Percentiles rank a stretch among this genome's conserved stretches.
phyloP scores from a whole-genome alignment of 768 basidiomycete genomes.

The Kwoniella newhampshirensis region DNA sequence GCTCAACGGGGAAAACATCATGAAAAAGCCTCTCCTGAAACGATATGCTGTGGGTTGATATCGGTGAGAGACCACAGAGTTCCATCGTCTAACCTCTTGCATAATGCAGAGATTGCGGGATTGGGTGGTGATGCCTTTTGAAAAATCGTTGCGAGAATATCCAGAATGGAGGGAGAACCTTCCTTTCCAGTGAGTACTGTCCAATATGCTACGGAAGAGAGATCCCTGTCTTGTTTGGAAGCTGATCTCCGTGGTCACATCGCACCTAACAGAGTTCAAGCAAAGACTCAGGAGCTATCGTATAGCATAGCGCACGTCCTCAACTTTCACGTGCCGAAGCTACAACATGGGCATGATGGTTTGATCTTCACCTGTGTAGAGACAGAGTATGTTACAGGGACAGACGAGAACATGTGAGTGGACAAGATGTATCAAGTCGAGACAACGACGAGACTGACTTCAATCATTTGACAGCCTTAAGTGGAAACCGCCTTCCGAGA shows the following conservation, averaged over 20 bases:
- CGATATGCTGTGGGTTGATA: slow-evolving; percentile 85
- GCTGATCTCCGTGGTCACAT: not conserved
- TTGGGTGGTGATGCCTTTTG: slow-evolving; percentile 80
- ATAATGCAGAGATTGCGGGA: slow-evolving; percentile 66
- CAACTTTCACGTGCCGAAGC: slow-evolving; percentile 71
- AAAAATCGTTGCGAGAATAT: slow-evolving; percentile 66
- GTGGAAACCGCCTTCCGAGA: slow-evolving; percentile 98
- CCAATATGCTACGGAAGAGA: not conserved
- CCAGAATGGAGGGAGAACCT: slow-evolving; percentile 65
- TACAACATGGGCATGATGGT: slow-evolving; percentile 92
- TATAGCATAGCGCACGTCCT: slow-evolving; percentile 88
- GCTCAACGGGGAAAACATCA: slow-evolving; percentile 79
- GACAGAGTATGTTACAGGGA: slow-evolving; percentile 75
- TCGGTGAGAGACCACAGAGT: not conserved
- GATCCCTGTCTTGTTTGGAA: not conserved
- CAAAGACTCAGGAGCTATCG: slow-evolving; percentile 82
- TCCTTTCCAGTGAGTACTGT: slow-evolving; percentile 74
- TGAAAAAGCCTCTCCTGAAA: slow-evolving; percentile 75
- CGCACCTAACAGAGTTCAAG: slow-evolving; percentile 63
- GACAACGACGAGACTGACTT: not conserved
- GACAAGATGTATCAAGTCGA: not conserved
- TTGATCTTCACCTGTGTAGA: slow-evolving; percentile 92
- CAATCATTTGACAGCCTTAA: slow-evolving; percentile 65
- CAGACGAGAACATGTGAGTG: slow-evolving; percentile 78
- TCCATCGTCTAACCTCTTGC: not conserved